A percentile compares a stretch with the other conserved stretches of the same genome.
Conservation (phyloP, 331 rosid genomes). For the Dryas integrifolia region DNA sequence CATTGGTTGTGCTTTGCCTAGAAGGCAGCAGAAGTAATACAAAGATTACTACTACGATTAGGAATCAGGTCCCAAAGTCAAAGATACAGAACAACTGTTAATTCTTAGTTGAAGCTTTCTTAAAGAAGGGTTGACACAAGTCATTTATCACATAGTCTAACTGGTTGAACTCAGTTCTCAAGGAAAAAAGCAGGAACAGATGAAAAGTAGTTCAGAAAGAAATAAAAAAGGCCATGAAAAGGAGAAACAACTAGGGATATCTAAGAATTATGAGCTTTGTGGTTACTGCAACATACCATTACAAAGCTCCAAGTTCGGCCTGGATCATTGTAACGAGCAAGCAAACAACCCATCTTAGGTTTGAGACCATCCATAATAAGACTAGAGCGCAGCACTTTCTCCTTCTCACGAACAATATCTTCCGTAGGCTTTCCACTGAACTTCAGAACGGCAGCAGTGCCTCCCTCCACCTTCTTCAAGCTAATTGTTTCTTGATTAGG, state of each 20-base stretch:
- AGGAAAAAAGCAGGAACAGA: too few species aligned
- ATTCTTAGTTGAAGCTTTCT: not conserved
- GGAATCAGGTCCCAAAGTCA: not conserved
- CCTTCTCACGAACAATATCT: conserved; percentile 53
- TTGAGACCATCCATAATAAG: conserved; percentile 58
- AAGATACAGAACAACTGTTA: not conserved
- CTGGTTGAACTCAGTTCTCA: not conserved
- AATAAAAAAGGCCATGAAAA: too few species aligned
- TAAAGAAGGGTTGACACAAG: not conserved
- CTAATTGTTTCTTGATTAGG: conserved; percentile 55
- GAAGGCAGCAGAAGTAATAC: not conserved
- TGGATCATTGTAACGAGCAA: conserved; percentile 92
- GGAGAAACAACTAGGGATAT: too few species aligned
- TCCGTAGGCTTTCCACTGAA: conserved; percentile 72
- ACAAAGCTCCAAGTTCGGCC: conserved; percentile 68
- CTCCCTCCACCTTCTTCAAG: conserved; percentile 67
- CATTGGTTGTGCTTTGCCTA: not conserved
- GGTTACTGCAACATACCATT: conserved; percentile 47
- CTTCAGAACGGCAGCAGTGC: conserved; percentile 62
- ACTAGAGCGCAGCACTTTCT: conserved; percentile 42
- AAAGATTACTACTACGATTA: not conserved
- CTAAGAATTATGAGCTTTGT: not conserved
- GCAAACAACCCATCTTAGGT: conserved; percentile 65
- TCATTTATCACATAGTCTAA: not conserved
- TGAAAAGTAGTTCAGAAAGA: too few species aligned